Conservation (phyloP, 805 yeast genomes). For the Schizosaccharomyces lindneri region DNA sequence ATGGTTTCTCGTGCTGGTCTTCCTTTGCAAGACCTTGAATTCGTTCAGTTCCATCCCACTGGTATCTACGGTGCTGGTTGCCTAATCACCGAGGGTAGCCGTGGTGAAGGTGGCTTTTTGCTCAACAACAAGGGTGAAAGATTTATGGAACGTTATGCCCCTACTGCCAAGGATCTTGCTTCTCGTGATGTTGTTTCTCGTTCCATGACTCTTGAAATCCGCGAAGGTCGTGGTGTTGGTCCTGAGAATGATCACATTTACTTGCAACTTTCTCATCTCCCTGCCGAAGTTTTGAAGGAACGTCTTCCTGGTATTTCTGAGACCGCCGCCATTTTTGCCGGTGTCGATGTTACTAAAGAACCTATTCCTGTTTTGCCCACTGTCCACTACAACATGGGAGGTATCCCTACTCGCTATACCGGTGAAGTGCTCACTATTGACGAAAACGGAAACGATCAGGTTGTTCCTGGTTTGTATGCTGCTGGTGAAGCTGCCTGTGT, state of each 20-base stretch:
- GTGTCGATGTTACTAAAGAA: constrained; percentile 97
- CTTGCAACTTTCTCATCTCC: constrained; percentile 83
- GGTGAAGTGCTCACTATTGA: constrained; percentile 79
- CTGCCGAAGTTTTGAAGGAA: constrained; percentile 73
- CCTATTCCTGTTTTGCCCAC: constrained; percentile 97
- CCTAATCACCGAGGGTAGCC: constrained; percentile 95
- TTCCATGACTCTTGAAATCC: constrained; percentile 94
- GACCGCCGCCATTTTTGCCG: constrained; percentile 94
- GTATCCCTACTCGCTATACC: constrained; percentile 92
- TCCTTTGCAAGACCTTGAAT: constrained; percentile 91
- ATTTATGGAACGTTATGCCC: constrained; percentile 98
- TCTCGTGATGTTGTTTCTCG: constrained; percentile 95
- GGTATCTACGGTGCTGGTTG: constrained; percentile 99
- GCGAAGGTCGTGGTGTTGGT: constrained; percentile 98
- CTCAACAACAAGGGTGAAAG: constrained; percentile 95
- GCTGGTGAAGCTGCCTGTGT: constrained; percentile 99
- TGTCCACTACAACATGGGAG: constrained; percentile 98
- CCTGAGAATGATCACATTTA: constrained; percentile 83
- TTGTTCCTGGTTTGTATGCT: constrained; percentile 81
- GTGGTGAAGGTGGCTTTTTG: constrained; percentile 99
- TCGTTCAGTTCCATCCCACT: constrained; percentile 96
- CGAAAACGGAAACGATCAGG: constrained; percentile 66
- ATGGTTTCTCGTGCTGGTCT: constrained; percentile 97
- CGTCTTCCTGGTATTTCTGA: constrained; percentile 98
- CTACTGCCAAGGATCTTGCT: constrained; percentile 93